phyloP scores from a whole-genome alignment of 2,329 filamentous ascomycete genomes.

The Rhinocladiella similis region DNA sequence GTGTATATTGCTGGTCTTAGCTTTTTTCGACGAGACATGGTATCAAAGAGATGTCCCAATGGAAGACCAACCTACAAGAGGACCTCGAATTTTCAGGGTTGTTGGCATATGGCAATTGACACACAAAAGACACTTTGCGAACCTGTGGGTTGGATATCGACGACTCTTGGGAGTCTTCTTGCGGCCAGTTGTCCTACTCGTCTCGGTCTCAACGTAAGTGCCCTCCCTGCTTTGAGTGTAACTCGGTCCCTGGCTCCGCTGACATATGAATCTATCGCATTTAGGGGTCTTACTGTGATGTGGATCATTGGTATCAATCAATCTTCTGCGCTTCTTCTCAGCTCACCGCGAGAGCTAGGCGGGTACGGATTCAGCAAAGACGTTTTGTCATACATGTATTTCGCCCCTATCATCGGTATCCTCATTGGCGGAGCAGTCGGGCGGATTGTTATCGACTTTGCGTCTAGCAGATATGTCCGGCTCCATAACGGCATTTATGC shows the following conservation, averaged over 20 bases:
- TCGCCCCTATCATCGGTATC: conserved; percentile 37
- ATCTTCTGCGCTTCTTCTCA: conserved; percentile 1
- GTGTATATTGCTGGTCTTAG: conserved; percentile 32
- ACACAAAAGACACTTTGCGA: conserved; percentile 32
- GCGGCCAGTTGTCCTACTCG: conserved; percentile 31
- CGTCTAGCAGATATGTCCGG: background rate
- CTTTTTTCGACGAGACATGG: conserved; percentile 40
- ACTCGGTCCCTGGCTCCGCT: no score
- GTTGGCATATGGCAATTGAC: conserved; percentile 29
- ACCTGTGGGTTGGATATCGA: conserved; percentile 21
- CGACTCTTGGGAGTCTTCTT: no score
- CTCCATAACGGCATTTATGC: conserved; percentile 1
- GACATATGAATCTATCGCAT: background rate
- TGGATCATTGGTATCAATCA: conserved; percentile 4
- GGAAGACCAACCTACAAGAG: conserved; percentile 23
- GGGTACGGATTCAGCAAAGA: conserved; percentile 6
- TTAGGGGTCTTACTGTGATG: background rate
- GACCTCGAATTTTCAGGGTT: conserved; percentile 30
- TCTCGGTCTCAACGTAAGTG: no score
- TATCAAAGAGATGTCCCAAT: conserved; percentile 34
- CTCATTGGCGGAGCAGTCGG: conserved; percentile 36
- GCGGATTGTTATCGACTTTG: conserved; percentile 34
- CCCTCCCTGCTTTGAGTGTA: no score
- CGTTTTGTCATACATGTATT: conserved; percentile 2
- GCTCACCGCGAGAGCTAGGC: background rate